These are phyloP conservation scores for Colletotrichum sojae DNA, from an alignment of 2,329 filamentous ascomycete genomes.

Conservation along the genomic window DNA sequence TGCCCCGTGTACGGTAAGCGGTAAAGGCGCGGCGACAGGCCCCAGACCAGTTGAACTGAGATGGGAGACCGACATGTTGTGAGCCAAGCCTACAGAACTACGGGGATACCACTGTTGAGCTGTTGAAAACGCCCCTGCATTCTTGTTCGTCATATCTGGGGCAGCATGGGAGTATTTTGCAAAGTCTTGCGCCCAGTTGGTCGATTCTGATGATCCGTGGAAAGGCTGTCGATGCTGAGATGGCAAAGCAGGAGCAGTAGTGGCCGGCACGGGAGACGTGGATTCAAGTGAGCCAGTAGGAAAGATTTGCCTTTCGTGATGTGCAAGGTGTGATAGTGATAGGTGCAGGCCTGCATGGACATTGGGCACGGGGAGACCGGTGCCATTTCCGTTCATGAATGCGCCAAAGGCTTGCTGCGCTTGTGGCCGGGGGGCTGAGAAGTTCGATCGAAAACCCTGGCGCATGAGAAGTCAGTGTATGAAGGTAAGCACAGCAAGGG, in stretches of 20 bases:
- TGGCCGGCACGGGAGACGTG: background rate
- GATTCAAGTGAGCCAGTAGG: background rate
- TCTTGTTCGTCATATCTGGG: background rate
- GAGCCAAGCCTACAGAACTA: background rate
- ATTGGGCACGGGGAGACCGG: background rate
- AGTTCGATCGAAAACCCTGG: constrained; percentile 32
- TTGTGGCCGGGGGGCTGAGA: constrained; percentile 34
- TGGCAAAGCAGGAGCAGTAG: background rate
- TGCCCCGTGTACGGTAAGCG: background rate
- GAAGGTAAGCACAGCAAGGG: background rate
- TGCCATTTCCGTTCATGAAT: constrained; percentile 50
- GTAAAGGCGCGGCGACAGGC: background rate
- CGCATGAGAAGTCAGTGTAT: background rate
- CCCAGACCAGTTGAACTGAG: background rate
- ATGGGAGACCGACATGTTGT: background rate
- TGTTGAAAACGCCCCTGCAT: background rate
- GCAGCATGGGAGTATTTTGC: constrained; percentile 3
- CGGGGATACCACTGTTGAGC: background rate
- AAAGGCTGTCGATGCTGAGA: background rate
- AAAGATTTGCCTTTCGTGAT: background rate
- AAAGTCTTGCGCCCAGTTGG: constrained; percentile 39
- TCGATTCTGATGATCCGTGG: background rate
- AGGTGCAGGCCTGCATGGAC: background rate
- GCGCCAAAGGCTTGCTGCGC: constrained; percentile 51
- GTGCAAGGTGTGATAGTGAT: constrained; percentile 1